phyloP scores from a whole-genome alignment of 306 rosid genomes.

The Citrullus amarus region DNA sequence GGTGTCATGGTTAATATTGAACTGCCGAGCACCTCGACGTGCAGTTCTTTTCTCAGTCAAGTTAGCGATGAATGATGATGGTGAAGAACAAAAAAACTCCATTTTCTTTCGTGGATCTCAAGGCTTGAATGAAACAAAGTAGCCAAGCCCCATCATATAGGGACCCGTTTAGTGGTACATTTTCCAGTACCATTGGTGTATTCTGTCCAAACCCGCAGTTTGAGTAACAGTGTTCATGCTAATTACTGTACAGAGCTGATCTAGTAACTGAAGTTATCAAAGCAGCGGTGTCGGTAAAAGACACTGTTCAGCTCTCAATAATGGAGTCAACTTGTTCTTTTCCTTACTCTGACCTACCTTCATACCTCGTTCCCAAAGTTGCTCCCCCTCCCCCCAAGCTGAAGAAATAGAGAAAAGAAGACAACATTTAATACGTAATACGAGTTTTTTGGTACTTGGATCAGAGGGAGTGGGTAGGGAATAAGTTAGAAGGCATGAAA shows the following conservation, averaged over 20 bases:
- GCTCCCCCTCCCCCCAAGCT: background rate
- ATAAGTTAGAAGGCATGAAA: background rate
- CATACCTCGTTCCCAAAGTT: background rate
- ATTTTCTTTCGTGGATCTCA: background rate
- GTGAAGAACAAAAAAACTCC: background rate
- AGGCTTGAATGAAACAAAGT: background rate
- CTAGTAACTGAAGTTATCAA: background rate
- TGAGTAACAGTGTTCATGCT: background rate
- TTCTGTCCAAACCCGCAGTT: background rate
- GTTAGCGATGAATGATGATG: background rate
- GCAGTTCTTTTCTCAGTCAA: background rate
- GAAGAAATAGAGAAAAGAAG: background rate
- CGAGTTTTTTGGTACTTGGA: background rate
- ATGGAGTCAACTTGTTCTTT: background rate
- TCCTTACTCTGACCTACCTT: background rate
- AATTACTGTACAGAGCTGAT: background rate
- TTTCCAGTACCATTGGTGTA: background rate
- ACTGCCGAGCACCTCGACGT: background rate
- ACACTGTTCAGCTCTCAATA: background rate
- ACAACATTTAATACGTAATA: background rate
- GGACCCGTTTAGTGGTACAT: background rate
- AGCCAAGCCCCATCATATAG: conserved; percentile 1
- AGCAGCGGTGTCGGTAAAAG: background rate
- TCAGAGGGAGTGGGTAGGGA: background rate
- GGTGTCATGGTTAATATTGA: background rate